These are phyloP conservation scores for Globisporangium cystogenes DNA, from an alignment of 352 stramenopile species.

Conservation along the genomic window DNA sequence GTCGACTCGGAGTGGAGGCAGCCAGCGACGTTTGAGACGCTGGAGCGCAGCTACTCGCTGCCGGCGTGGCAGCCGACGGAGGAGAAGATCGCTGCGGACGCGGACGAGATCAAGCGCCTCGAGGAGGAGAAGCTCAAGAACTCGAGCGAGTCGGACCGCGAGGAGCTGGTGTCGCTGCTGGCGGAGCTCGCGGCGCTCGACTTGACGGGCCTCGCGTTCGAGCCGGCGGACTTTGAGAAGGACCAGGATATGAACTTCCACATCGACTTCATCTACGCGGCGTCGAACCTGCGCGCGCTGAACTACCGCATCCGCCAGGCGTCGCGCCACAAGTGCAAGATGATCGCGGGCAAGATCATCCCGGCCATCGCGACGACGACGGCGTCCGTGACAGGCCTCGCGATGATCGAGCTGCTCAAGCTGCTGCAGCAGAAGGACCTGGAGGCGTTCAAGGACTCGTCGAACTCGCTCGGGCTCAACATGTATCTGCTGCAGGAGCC, in stretches of 20 bases:
- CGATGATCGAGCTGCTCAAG: conserved; percentile 92
- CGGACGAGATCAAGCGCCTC: conserved; percentile 59
- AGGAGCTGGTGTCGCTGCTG: conserved; percentile 63
- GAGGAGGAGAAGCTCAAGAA: conserved; percentile 66
- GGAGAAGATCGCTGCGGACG: conserved; percentile 75
- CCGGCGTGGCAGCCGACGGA: conserved; percentile 61
- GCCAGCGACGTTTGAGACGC: conserved; percentile 51
- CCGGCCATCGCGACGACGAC: conserved; percentile 99
- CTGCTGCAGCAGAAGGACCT: conserved; percentile 86
- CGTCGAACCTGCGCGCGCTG: conserved; percentile 94
- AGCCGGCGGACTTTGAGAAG: conserved; percentile 96
- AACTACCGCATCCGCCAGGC: conserved; percentile 85
- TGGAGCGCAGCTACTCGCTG: conserved; percentile 32
- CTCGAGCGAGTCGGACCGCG: conserved; percentile 53
- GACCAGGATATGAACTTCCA: conserved; percentile 95
- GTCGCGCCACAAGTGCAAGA: conserved; percentile 92
- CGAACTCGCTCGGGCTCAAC: conserved; percentile 89
- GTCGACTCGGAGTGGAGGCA: conserved; percentile 84
- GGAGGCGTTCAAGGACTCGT: conserved; percentile 90
- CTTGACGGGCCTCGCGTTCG: conserved; percentile 50
- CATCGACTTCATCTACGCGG: conserved; percentile 97
- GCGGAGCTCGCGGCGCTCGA: conserved; percentile 61
- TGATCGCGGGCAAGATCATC: conserved; percentile 99
- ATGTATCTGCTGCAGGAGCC: conserved; percentile 92
- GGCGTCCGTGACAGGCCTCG: conserved; percentile 96